Percentiles rank a stretch among this genome's conserved stretches.
Conservation (phyloP, 2,329 filamentous ascomycete species). For the Arthrobotrys megalospora region DNA sequence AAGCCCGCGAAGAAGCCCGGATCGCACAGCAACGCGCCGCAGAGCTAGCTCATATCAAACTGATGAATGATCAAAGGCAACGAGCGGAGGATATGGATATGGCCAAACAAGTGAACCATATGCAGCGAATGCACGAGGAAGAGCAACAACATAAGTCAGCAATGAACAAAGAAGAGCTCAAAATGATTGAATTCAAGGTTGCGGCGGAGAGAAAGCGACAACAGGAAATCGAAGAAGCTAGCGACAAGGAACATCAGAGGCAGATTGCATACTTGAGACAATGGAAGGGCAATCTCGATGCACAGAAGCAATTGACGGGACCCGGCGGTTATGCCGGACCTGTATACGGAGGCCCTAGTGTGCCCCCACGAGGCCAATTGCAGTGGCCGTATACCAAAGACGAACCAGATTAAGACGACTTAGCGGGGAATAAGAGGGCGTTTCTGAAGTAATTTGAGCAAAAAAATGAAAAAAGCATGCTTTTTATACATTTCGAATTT, state of each 20-base stretch:
- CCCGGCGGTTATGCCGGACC: slow-evolving; percentile 27
- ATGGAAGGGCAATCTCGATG: slow-evolving; percentile 50
- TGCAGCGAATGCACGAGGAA: slow-evolving; percentile 46
- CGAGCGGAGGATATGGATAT: slow-evolving; percentile 39
- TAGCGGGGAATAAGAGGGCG: background rate
- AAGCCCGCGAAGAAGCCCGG: slow-evolving; percentile 36
- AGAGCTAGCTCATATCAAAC: slow-evolving; percentile 37
- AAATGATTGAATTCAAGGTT: slow-evolving; percentile 57
- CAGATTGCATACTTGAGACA: slow-evolving; percentile 53
- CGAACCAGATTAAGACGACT: slow-evolving; percentile 47
- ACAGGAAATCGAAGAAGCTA: slow-evolving; percentile 51
- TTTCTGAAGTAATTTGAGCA: slow-evolving; percentile 27
- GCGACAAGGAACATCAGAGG: slow-evolving; percentile 36
- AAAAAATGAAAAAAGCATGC: slow-evolving; percentile 15
- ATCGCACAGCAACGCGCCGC: slow-evolving; percentile 31
- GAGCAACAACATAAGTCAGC: slow-evolving; percentile 44
- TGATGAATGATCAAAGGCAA: slow-evolving; percentile 35
- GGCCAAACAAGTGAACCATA: slow-evolving; percentile 34
- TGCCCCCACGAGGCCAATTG: slow-evolving; percentile 30
- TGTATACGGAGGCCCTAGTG: slow-evolving; percentile 2
- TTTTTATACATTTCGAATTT: slow-evolving; percentile 14
- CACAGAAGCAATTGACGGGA: slow-evolving; percentile 49
- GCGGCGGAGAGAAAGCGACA: slow-evolving; percentile 51
- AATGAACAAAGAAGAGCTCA: slow-evolving; percentile 55
- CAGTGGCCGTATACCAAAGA: slow-evolving; percentile 57